Base-by-base conservation (phyloP, 2,329 filamentous ascomycete species). In the Verticillium tricorpus region DNA sequence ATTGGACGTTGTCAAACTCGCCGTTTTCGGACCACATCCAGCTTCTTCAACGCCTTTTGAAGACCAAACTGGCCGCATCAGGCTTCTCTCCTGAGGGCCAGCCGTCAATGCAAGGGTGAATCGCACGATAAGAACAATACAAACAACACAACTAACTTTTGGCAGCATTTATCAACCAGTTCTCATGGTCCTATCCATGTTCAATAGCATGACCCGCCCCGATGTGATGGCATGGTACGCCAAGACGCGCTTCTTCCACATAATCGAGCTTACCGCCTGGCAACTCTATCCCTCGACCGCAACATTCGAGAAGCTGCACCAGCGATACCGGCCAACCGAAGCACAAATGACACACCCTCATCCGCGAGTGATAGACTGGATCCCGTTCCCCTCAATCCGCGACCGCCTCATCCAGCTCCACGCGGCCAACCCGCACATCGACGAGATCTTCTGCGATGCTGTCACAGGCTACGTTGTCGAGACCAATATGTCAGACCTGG, bases 171-270 rank as follows among this genome's bases (percentile, higher is more conserved):
- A 73, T 5, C 71, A 73, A 45, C 66, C 69, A 0, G 70, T 74
- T 0, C 60, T 68, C 3, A 73, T 71, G 67, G 70, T 73, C 1
- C 60, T 74, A 1, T 68, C 72, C 22, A 69, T 74, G 64, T 74
- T 74, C 62, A 74, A 74, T 61, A 73, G 72, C 64, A 68, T 74
- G 58, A 73, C 72, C 0, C 65, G 73, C 0, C 73, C 73, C 3
- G 73, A 73, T 50, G 71, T 72, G 35, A 75, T 75, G 66, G 68
- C 70, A 1, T 73, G 71, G 71, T 75, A 75, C 6, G 83, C 78
- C 11, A 82, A 73, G 31, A 75, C 71, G 2, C 67, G 71, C 5
- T 73, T 73, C 63, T 73, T 63, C 56, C 71, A 73, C 61, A 73
- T 74, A 39, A 69, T 73, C 39, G 72, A 73, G 56, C 68, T 73